Evolutionary conservation across 2,329 filamentous ascomycete genomes (phyloP).

Genomic region (Ceratocystis destructans): DNA sequence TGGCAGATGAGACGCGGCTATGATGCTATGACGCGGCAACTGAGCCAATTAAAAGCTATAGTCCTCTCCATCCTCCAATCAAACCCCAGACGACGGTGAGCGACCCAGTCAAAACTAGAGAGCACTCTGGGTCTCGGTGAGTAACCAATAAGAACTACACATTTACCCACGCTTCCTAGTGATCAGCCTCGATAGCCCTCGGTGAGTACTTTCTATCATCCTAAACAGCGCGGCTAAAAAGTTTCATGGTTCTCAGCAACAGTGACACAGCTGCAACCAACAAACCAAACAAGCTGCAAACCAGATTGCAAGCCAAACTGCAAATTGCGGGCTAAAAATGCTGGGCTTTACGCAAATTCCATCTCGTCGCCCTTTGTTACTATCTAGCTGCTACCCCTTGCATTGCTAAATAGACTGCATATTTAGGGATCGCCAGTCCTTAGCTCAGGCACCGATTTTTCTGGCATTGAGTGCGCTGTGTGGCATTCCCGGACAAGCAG

Average conservation of each 20-base stretch:
- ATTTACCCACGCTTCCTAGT: neutral
- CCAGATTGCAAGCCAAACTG: neutral
- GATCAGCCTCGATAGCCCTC: neutral
- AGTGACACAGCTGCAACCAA: neutral
- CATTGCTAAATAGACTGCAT: slow-evolving; percentile 4
- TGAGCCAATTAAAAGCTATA: neutral
- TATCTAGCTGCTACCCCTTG: neutral
- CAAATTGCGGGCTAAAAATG: neutral
- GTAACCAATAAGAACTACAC: no score
- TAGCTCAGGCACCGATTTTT: neutral
- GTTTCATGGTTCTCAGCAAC: neutral
- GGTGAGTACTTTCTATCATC: neutral
- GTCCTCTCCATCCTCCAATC: neutral
- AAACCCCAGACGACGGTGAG: no score
- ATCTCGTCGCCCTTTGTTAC: neutral
- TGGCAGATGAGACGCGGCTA: neutral
- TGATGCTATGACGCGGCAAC: neutral
- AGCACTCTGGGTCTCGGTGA: no score
- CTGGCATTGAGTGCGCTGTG: slow-evolving; percentile 1
- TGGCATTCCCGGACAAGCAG: neutral
- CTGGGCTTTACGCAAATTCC: slow-evolving; percentile 1
- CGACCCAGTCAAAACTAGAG: no score
- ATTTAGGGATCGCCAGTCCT: slow-evolving; percentile 1
- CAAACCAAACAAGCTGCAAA: no score
- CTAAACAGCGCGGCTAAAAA: slow-evolving; percentile 1